A percentile compares a stretch with the other conserved stretches of the same genome.
Evolutionary conservation across 2,329 filamentous ascomycete genomes (phyloP).

Genomic region (Penicillium aurantiogriseum): DNA sequence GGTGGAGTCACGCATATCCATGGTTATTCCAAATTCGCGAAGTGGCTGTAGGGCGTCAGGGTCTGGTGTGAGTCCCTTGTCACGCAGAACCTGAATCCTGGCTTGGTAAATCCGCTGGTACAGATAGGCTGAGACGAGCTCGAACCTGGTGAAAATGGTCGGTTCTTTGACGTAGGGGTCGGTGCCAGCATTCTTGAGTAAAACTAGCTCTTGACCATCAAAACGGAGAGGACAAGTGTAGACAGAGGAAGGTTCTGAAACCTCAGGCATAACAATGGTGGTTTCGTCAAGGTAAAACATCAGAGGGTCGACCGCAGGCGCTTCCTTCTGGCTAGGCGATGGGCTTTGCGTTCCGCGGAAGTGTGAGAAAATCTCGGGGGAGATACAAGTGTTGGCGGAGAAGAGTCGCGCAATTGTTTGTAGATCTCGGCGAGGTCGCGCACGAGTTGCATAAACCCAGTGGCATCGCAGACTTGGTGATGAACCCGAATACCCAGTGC

Average conservation of each 20-base stretch:
- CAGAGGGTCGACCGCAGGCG: not conserved
- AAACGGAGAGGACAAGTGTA: not conserved
- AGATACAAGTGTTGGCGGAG: not conserved
- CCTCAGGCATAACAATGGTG: not conserved
- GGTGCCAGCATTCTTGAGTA: not conserved
- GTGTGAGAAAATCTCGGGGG: not conserved
- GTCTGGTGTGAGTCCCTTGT: not conserved
- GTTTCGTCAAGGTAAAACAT: not conserved
- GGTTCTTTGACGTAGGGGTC: not conserved
- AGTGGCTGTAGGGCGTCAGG: not conserved
- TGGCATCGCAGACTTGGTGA: conserved; percentile 8
- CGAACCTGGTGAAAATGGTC: not conserved
- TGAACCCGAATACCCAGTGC: conserved; percentile 5
- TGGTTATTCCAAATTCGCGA: not conserved
- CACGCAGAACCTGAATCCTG: not conserved
- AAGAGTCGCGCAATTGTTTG: conserved; percentile 1
- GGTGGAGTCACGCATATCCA: conserved; percentile 2
- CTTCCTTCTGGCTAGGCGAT: not conserved
- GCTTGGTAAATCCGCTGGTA: not conserved
- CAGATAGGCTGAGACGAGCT: conserved; percentile 3
- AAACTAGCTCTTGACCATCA: not conserved
- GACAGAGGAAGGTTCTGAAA: not conserved
- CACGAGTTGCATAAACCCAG: conserved; percentile 1
- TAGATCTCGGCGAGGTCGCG: conserved; percentile 5
- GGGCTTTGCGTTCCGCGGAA: not conserved